Conservation (phyloP, 306 rosid genomes). For the Pterocarpus macrocarpus region DNA sequence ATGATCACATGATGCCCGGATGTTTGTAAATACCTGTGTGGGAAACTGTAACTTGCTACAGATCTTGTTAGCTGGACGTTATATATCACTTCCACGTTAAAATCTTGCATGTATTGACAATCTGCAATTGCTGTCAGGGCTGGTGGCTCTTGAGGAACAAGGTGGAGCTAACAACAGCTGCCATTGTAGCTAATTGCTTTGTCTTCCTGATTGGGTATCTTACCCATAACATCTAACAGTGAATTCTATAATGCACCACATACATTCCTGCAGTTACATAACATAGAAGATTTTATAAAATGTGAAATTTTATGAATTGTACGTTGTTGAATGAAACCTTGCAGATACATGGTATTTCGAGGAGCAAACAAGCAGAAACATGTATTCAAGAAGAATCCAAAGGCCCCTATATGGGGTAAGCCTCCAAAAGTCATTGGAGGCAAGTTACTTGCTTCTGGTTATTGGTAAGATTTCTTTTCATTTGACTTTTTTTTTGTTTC, state of each 20-base stretch:
- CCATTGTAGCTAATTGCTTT: constrained; percentile 74
- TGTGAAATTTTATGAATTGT: constrained; percentile 15
- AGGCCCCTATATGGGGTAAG: constrained; percentile 89
- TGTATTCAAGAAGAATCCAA: constrained; percentile 83
- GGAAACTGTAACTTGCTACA: neutral
- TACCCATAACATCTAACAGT: constrained; percentile 16
- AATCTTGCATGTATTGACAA: constrained; percentile 37
- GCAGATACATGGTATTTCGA: constrained; percentile 89
- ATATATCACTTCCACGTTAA: constrained; percentile 12
- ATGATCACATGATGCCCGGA: neutral
- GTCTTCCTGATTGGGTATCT: constrained; percentile 89
- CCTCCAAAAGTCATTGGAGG: constrained; percentile 91
- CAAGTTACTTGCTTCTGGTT: constrained; percentile 96
- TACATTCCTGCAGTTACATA: constrained; percentile 18
- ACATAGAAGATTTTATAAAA: neutral
- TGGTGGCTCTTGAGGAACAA: constrained; percentile 93
- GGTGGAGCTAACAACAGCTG: constrained; percentile 71
- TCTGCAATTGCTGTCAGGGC: constrained; percentile 65
- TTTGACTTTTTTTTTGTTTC: constrained; percentile 21
- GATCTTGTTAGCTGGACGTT: constrained; percentile 32
- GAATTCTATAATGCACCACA: constrained; percentile 27
- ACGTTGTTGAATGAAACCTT: constrained; percentile 38
- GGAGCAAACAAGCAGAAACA: constrained; percentile 99
- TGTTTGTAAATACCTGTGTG: neutral
- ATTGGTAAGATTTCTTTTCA: constrained; percentile 74